These are phyloP conservation scores for Themeda triandra DNA, from an alignment of 176 grass and related monocot species.

Conservation along the genomic window DNA sequence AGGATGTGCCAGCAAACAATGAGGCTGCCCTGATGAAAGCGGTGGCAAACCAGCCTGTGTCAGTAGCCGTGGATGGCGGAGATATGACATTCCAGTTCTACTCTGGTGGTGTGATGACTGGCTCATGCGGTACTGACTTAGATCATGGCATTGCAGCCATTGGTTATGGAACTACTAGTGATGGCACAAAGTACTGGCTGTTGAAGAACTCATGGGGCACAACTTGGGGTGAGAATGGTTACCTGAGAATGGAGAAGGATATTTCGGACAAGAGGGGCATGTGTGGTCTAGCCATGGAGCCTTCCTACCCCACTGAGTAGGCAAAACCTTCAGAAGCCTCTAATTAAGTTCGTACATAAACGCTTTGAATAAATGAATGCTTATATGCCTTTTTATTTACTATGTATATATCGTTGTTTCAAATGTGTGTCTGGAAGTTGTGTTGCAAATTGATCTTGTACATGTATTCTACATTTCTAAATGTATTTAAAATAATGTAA, in stretches of 20 bases:
- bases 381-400: not conserved
- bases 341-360: too few species aligned
- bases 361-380: not conserved
- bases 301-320: conserved; percentile 11
- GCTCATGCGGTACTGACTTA: not conserved
- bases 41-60: not conserved
- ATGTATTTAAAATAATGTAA: not conserved
- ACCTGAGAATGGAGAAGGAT: conserved; percentile 20
- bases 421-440: not conserved
- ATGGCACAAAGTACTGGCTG: not conserved
- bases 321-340: not conserved
- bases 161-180: not conserved
- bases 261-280: not conserved
- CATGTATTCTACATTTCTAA: too few species aligned
- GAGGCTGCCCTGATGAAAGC: not conserved
- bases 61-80: not conserved
- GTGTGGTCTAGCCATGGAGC: not conserved
- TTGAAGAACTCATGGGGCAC: conserved; percentile 34
- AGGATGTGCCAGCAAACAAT: not conserved
- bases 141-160: not conserved
- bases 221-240: conserved; percentile 5
- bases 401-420: too few species aligned
- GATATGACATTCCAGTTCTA: not conserved
- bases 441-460: too few species aligned
- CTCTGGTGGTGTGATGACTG: not conserved